phyloP scores from a whole-genome alignment of 768 basidiomycete species.

The Lentinula sp. region DNA sequence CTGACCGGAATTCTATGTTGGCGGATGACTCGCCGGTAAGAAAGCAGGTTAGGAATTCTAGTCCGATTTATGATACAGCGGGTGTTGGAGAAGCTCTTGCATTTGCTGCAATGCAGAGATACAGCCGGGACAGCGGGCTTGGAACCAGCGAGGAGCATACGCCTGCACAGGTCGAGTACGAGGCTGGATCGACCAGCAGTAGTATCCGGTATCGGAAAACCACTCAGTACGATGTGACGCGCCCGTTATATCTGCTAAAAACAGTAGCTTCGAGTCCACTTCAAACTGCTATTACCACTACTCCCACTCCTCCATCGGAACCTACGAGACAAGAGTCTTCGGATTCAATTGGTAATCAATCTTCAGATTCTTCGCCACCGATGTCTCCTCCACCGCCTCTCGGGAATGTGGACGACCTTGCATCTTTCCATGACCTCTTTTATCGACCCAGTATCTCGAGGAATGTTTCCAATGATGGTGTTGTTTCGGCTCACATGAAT shows the following conservation, averaged over 20 bases:
- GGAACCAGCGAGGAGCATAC: conserved; percentile 38
- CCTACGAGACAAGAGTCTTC: neutral
- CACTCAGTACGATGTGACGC: conserved; percentile 30
- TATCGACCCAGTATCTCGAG: conserved; percentile 40
- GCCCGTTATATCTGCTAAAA: conserved; percentile 19
- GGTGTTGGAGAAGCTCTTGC: conserved; percentile 62
- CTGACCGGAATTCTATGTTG: conserved; percentile 15
- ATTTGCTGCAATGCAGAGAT: conserved; percentile 25
- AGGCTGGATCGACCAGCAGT: conserved; percentile 7
- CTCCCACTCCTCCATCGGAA: neutral
- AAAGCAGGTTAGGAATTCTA: conserved; percentile 17
- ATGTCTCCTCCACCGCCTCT: conserved; percentile 45
- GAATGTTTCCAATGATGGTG: conserved; percentile 15
- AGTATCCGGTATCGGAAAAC: conserved; percentile 1
- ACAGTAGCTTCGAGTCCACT: neutral
- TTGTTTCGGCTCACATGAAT: conserved; percentile 19
- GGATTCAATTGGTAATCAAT: conserved; percentile 9
- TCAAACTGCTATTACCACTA: neutral
- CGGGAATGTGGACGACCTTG: conserved; percentile 58
- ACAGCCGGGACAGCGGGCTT: conserved; percentile 35
- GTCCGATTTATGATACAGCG: conserved; percentile 39
- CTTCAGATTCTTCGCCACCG: conserved; percentile 26
- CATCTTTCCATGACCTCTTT: conserved; percentile 72
- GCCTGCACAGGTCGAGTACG: conserved; percentile 10
- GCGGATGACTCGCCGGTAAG: neutral